Base-by-base conservation (phyloP, 1,139 yeast species). In the Debaryomyces robertsiae region DNA sequence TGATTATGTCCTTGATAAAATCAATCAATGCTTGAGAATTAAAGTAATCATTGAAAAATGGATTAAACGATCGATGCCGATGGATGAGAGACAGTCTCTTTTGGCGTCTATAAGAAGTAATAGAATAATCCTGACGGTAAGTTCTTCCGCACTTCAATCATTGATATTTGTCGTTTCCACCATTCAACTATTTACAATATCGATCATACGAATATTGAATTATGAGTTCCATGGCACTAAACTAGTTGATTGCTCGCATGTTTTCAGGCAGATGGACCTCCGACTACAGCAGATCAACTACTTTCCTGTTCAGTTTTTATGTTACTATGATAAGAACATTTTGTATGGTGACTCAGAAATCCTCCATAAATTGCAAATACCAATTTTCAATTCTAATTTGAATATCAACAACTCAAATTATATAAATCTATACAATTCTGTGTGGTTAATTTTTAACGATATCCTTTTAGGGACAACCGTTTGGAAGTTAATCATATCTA, bases 391-490 rank as follows among this genome's bases (percentile, higher is more conserved):
- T 47, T 59, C 65, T 10, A 61, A 67, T 43, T 53, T 70, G 43
- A 73, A 73, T 47, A 65, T 72, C 45, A 69, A 69, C 44, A 73
- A 73, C 47, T 84, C 80, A 36, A 96, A 91, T 59, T 94, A 93
- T 57, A 91, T 93, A 52, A 78, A 90, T 44, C 78, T 93, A 48
- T 89, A 89, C 66, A 94, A 94, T 55, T 84, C 93, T 1, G 53
- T 90, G 2, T 94, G 98, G 98, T 68, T 94, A 13, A 82, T 89
- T 1, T 62, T 83, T 7, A 91, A 93, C 60, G 98, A 94, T 57
- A 61, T 88, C 4, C 70, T 93, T 2, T 57, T 91, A 24, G 98
- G 98, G 0, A 55, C 79, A 3, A 74, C 88, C 0, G 45, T 81
- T 1, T 78, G 87, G 16, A 66, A 77, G 1, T 41, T 80, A 0